These are phyloP conservation scores for Aureobasidium sp. DNA, from an alignment of 2,329 filamentous ascomycete species.

Conservation along the genomic window DNA sequence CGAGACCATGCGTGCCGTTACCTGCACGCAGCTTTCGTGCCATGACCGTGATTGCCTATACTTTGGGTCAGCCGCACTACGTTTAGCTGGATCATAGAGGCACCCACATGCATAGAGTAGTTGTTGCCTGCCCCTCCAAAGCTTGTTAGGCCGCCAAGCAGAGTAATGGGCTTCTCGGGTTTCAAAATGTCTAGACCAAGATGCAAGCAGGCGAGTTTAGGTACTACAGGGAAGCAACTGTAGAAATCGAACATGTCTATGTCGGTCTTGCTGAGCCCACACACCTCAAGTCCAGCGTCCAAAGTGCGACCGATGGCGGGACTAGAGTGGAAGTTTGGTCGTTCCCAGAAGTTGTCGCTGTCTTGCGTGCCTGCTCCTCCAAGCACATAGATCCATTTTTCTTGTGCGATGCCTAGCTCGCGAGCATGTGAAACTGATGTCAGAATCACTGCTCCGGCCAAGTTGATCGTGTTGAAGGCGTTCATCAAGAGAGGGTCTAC, in stretches of 20 bases:
- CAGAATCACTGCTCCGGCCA: slow-evolving; percentile 54
- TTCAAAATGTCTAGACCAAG: slow-evolving; percentile 46
- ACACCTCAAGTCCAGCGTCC: slow-evolving; percentile 45
- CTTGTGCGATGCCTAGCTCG: slow-evolving; percentile 47
- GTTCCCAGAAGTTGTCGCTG: slow-evolving; percentile 54
- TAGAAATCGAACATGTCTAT: slow-evolving; percentile 60
- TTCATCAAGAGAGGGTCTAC: slow-evolving; percentile 64
- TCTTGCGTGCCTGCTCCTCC: slow-evolving; percentile 59
- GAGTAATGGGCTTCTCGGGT: slow-evolving; percentile 47
- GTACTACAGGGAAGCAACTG: slow-evolving; percentile 63
- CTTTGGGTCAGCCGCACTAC: background rate
- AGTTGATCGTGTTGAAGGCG: slow-evolving; percentile 62
- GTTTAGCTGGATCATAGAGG: slow-evolving; percentile 17
- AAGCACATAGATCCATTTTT: slow-evolving; percentile 57
- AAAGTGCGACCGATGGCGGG: slow-evolving; percentile 53
- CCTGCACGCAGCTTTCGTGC: slow-evolving; percentile 45
- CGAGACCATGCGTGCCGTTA: slow-evolving; percentile 44
- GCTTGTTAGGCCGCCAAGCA: slow-evolving; percentile 59
- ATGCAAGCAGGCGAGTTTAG: slow-evolving; percentile 57
- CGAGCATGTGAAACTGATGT: slow-evolving; percentile 51
- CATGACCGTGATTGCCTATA: slow-evolving; percentile 49
- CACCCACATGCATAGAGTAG: slow-evolving; percentile 58
- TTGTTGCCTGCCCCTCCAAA: slow-evolving; percentile 67
- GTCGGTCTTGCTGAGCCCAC: slow-evolving; percentile 42
- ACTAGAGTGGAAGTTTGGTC: slow-evolving; percentile 52